phyloP scores from a whole-genome alignment of 2,329 filamentous ascomycete species.

The Ophiostoma pallidulum region DNA sequence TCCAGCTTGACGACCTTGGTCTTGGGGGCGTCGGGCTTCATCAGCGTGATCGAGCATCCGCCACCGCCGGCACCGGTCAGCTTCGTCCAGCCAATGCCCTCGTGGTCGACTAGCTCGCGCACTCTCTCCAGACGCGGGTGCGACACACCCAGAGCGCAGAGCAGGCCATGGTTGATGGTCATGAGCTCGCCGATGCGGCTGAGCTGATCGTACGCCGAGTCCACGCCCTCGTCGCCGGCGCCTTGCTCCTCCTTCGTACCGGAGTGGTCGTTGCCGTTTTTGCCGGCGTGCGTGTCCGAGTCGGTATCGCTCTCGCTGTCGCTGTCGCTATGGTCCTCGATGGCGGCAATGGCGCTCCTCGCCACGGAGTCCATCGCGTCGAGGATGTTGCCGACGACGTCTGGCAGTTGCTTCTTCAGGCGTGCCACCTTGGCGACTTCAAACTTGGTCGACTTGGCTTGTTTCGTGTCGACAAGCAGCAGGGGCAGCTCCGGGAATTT shows the following conservation, averaged over 20 bases:
- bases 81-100: conserved; percentile 93
- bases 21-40: conserved; percentile 55
- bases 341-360: conserved; percentile 42
- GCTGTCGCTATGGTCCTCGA: conserved; percentile 56
- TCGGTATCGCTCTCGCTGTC: conserved; percentile 35
- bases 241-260: conserved; percentile 31
- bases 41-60: conserved; percentile 85
- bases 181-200: conserved; percentile 76
- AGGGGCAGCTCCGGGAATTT: conserved; percentile 89
- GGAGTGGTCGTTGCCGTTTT: conserved; percentile 45
- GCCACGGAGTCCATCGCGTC: conserved; percentile 74
- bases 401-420: conserved; percentile 62
- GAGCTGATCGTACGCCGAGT: too few species aligned
- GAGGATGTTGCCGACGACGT: conserved; percentile 70
- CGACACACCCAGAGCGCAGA: conserved; percentile 86
- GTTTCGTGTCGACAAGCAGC: conserved; percentile 79
- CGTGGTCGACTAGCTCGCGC: conserved; percentile 80
- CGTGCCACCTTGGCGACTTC: conserved; percentile 81
- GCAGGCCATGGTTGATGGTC: conserved; percentile 84
- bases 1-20: conserved; percentile 56
- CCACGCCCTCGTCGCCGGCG: conserved; percentile 40
- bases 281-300: not conserved
- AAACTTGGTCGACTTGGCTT: conserved; percentile 72
- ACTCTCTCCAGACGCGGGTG: conserved; percentile 89
- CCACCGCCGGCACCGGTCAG: conserved; percentile 92